Evolutionary conservation across 768 basidiomycete genomes (phyloP).

Genomic region (Suillus subalutaceus): DNA sequence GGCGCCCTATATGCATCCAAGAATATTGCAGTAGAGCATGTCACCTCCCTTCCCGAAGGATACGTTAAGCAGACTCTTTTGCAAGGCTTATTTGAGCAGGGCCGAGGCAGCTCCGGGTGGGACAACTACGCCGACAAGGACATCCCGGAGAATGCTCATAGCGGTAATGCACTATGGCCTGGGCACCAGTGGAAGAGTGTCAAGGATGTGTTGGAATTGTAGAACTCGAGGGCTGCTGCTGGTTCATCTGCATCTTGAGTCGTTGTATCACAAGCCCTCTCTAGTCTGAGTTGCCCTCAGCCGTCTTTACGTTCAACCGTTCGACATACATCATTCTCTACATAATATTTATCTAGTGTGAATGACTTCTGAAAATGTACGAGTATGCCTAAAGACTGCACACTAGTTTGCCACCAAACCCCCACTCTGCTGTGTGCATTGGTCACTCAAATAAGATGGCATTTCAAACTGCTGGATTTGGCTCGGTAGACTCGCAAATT

Average conservation of each 20-base stretch:
- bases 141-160: slow-evolving; percentile 31
- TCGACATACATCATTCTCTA: slow-evolving; percentile 4
- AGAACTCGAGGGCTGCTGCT: neutral
- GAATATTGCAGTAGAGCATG: slow-evolving; percentile 20
- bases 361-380: neutral
- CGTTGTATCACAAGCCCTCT: slow-evolving; percentile 4
- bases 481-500: slow-evolving; percentile 41
- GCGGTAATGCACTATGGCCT: slow-evolving; percentile 35
- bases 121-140: slow-evolving; percentile 33
- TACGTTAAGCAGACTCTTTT: slow-evolving; percentile 33
- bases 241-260: neutral
- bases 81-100: slow-evolving; percentile 32
- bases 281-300: slow-evolving; percentile 11
- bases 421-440: slow-evolving; percentile 38
- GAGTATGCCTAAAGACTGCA: neutral
- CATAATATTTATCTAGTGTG: neutral
- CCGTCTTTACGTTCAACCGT: slow-evolving; percentile 11
- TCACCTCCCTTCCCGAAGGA: slow-evolving; percentile 32
- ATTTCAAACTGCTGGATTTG: slow-evolving; percentile 36
- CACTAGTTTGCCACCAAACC: slow-evolving; percentile 24
- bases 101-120: slow-evolving; percentile 38
- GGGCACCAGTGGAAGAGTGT: slow-evolving; percentile 37
- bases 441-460: slow-evolving; percentile 36
- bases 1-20: slow-evolving; percentile 31
- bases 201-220: slow-evolving; percentile 30